phyloP scores from a whole-genome alignment of 192 early-diverging fungal genomes.

The Rhizoclosmatium sp. region DNA sequence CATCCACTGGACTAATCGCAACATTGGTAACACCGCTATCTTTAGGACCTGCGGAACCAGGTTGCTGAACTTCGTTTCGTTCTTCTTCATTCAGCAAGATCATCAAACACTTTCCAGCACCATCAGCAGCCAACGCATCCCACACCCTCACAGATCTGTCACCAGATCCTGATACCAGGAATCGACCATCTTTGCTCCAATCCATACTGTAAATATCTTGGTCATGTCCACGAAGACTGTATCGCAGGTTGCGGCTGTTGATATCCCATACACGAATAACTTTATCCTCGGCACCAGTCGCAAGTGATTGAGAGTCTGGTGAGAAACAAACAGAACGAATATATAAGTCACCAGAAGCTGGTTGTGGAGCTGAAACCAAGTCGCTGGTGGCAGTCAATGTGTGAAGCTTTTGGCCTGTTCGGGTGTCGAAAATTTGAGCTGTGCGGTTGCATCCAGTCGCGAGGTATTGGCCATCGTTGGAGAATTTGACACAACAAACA shows the following conservation, averaged over 20 bases:
- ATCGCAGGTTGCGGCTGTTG: conserved; percentile 30
- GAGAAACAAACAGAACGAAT: conserved; percentile 97
- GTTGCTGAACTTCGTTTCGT: not conserved
- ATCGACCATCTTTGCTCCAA: conserved; percentile 88
- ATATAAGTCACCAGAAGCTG: conserved; percentile 78
- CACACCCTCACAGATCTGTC: conserved; percentile 72
- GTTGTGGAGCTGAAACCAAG: not conserved
- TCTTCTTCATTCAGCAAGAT: conserved; percentile 81
- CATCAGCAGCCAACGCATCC: conserved; percentile 76
- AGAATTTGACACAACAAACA: conserved; percentile 97
- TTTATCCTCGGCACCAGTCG: conserved; percentile 96
- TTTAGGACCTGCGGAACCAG: conserved; percentile 57
- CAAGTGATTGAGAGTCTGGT: conserved; percentile 87
- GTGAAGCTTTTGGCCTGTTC: conserved; percentile 61
- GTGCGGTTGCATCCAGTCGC: conserved; percentile 94
- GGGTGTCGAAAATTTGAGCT: conserved; percentile 89
- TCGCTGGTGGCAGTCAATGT: conserved; percentile 28
- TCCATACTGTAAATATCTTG: conserved; percentile 98
- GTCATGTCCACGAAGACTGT: conserved; percentile 83
- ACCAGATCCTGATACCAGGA: conserved; percentile 83
- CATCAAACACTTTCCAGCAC: conserved; percentile 76
- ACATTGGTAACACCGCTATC: conserved; percentile 97
- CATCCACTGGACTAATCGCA: conserved; percentile 85
- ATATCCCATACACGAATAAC: conserved; percentile 84
- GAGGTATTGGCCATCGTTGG: conserved; percentile 87